Percentiles rank a stretch among this genome's conserved stretches.
phyloP scores from a whole-genome alignment of 257 asterid genomes.

The Rhazya stricta region DNA sequence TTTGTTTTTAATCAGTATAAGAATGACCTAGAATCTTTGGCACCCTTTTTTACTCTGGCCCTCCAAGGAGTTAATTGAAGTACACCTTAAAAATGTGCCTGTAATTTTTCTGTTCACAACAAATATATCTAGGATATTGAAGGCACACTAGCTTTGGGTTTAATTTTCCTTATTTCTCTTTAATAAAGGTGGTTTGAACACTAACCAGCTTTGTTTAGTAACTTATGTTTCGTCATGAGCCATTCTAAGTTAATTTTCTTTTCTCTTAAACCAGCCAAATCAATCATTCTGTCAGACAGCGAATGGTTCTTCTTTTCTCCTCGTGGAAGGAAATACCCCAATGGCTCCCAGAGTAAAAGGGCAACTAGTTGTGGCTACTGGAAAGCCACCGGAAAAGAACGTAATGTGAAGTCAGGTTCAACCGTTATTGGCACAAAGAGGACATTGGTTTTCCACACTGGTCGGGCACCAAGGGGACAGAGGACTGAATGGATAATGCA shows the following conservation, averaged over 20 bases:
- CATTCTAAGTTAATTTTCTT: background rate
- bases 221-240: background rate
- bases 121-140: background rate
- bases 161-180: background rate
- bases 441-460: slow-evolving; percentile 79
- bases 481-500: slow-evolving; percentile 97
- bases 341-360: slow-evolving; percentile 80
- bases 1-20: background rate
- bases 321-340: slow-evolving; percentile 85
- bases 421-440: slow-evolving; percentile 67
- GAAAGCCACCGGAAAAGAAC: slow-evolving; percentile 94
- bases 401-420: slow-evolving; percentile 62
- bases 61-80: background rate
- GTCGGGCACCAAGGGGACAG: slow-evolving; percentile 86
- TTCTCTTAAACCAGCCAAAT: slow-evolving; percentile 37
- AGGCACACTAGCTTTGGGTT: background rate
- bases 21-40: background rate
- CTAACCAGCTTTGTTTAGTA: background rate
- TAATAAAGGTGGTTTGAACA: background rate
- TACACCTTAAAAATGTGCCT: background rate
- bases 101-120: background rate
- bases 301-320: slow-evolving; percentile 93
- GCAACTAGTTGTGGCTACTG: slow-evolving; percentile 78
- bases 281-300: slow-evolving; percentile 57
- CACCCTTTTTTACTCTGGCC: background rate